A percentile compares a stretch with the other conserved stretches of the same genome.
Evolutionary conservation across 2,329 filamentous ascomycete genomes (phyloP).

Genomic region (Cercospora canescens): DNA sequence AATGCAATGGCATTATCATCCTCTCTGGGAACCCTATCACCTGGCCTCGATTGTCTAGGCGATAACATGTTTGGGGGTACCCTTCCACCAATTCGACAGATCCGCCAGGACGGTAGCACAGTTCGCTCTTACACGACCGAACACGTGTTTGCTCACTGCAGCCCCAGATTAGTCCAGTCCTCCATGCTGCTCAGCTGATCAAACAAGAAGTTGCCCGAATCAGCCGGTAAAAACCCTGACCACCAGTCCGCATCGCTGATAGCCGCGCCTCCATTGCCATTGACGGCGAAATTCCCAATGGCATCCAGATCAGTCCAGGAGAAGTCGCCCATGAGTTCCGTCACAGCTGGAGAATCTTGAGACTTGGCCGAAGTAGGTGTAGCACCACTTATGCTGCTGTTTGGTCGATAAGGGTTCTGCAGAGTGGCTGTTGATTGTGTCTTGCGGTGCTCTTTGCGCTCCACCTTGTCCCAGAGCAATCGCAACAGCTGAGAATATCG

Average conservation of each 20-base stretch:
- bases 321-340: constrained; percentile 51
- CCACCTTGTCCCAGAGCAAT: constrained; percentile 51
- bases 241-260: constrained; percentile 39
- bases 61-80: background rate
- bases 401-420: constrained; percentile 43
- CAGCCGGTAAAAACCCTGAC: constrained; percentile 39
- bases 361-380: constrained; percentile 31
- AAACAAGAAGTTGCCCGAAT: constrained; percentile 37
- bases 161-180: constrained; percentile 33
- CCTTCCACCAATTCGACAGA: background rate
- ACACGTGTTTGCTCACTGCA: constrained; percentile 20
- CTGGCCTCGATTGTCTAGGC: background rate
- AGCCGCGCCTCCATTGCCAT: constrained; percentile 37
- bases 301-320: constrained; percentile 51
- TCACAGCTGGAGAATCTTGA: constrained; percentile 43
- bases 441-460: constrained; percentile 33
- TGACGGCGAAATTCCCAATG: constrained; percentile 50
- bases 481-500: constrained; percentile 50
- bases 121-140: background rate
- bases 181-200: constrained; percentile 35
- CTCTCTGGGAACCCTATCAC: background rate
- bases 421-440: constrained; percentile 30
- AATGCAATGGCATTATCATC: background rate
- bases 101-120: background rate
- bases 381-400: constrained; percentile 39